Base-by-base conservation (phyloP, 768 basidiomycete species). In the Cubamyces sp. region DNA sequence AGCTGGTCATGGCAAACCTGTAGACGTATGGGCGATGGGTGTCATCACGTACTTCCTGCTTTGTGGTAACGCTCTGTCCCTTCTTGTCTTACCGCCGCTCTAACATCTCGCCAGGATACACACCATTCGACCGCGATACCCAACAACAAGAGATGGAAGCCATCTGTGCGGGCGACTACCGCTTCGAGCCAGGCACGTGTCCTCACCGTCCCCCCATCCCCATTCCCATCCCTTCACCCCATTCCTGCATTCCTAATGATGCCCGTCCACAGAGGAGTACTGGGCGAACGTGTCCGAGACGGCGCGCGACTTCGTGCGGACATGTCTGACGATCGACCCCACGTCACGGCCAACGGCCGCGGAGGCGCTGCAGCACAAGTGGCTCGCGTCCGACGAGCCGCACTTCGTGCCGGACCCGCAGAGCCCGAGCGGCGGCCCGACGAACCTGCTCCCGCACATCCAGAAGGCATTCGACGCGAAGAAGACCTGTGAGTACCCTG, bases 1-100 rank as follows among this genome's bases (percentile, higher is more conserved):
- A 91, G 90, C 87, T 57, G 96, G 96, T 3, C 96, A 99, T 69
- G 86, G 90, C 43, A 97, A 92, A 76, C 95, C 96, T 9, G 96
- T 97, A 18, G 96, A 96, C 69, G 77, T 96, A 57, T 96, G 94
- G 96, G 95, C 96, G 0, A 96, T 98, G 86, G 96, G 96, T 41
- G 96, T 99, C 51, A 96, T 99, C 74, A 92, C 96, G 14, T 98
- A 98, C 77, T 97, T 97, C 87, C 79, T 98, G 3, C 87, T 98
- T 26, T 88, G 87, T 54, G 87, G 86, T 72, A 64, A 60, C 41
- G 28, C 47, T 15, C 16, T 34, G 23, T 25, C 23, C 18, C 54
- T 2, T 18, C 12, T 25, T 42, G 34, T 26, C 3, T 9, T n/a
- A 39, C 25, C 23, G 39, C 12, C 16, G 18, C 5, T 18, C 42